Conservation (phyloP, 2,329 filamentous ascomycete species). For the Aspergillus fijiensis region DNA sequence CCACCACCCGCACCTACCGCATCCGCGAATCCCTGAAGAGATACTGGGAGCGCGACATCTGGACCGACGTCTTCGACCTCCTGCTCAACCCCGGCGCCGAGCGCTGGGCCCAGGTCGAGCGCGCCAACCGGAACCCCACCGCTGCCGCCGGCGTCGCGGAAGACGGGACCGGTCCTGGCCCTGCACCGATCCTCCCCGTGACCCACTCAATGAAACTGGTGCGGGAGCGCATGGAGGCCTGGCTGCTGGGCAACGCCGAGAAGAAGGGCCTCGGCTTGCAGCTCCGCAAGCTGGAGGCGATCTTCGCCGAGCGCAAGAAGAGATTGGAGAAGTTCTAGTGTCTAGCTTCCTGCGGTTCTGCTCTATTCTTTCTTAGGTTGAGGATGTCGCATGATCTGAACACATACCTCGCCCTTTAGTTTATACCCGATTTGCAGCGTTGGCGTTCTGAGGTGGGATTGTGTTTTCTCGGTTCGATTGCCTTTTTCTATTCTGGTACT, state of each 20-base stretch:
- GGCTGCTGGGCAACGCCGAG: constrained; percentile 79
- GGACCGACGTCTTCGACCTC: constrained; percentile 78
- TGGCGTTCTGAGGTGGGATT: constrained; percentile 12
- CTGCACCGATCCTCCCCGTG: constrained; percentile 63
- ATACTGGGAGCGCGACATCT: constrained; percentile 96
- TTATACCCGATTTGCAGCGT: constrained; percentile 18
- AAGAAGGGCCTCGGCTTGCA: constrained; percentile 64
- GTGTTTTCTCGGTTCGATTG: too few species aligned
- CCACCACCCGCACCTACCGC: constrained; percentile 63
- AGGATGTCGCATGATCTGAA: too few species aligned
- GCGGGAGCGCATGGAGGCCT: constrained; percentile 78
- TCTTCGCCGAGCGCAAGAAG: constrained; percentile 59
- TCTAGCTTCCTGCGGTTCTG: neutral
- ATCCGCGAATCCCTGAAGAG: constrained; percentile 83
- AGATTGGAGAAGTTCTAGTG: constrained; percentile 31
- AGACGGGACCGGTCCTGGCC: neutral
- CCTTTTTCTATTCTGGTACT: neutral
- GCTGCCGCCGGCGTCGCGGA: neutral
- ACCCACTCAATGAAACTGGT: constrained; percentile 66
- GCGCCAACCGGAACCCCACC: constrained; percentile 5
- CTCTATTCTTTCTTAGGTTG: neutral
- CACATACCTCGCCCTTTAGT: neutral
- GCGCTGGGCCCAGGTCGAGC: constrained; percentile 64
- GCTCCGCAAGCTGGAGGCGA: constrained; percentile 64
- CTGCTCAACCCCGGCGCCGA: constrained; percentile 71